Conservation (phyloP, 345 rosid genomes). For the Crucihimalaya himalaica region DNA sequence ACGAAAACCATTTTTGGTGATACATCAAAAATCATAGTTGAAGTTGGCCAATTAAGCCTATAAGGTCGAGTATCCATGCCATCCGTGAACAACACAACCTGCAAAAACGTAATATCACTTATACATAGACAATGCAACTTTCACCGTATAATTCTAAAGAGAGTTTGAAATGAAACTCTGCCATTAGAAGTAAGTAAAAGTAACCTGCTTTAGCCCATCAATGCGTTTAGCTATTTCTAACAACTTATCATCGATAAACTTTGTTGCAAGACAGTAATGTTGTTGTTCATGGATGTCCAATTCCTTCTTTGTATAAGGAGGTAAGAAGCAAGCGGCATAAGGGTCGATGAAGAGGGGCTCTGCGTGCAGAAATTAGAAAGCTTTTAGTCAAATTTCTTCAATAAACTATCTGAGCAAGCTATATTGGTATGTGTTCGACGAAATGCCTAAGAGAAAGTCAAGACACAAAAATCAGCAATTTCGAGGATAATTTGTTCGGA, state of each 20-base stretch:
- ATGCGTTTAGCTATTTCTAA: conserved; percentile 55
- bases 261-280: conserved; percentile 72
- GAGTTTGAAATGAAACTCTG: not conserved
- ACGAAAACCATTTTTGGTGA: conserved; percentile 66
- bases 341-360: conserved; percentile 89
- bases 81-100: conserved; percentile 89
- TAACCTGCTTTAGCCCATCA: conserved; percentile 85
- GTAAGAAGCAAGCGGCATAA: conserved; percentile 79
- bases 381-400: not conserved
- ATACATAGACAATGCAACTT: conserved; percentile 1
- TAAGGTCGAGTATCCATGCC: conserved; percentile 97
- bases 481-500: too few species aligned
- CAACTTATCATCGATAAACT: conserved; percentile 81
- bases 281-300: conserved; percentile 40
- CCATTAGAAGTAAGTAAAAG: conserved; percentile 8
- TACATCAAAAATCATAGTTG: conserved; percentile 77
- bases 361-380: conserved; percentile 38
- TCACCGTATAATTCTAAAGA: not conserved
- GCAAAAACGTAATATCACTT: conserved; percentile 33
- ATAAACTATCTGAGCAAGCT: conserved; percentile 1
- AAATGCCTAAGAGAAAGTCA: conserved; percentile 22
- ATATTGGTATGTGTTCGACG: conserved; percentile 15
- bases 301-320: conserved; percentile 49
- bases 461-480: not conserved
- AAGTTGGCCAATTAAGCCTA: conserved; percentile 87